These are phyloP conservation scores for Zymoseptoria passerinii DNA, from an alignment of 2,329 filamentous ascomycete genomes.

Conservation along the genomic window DNA sequence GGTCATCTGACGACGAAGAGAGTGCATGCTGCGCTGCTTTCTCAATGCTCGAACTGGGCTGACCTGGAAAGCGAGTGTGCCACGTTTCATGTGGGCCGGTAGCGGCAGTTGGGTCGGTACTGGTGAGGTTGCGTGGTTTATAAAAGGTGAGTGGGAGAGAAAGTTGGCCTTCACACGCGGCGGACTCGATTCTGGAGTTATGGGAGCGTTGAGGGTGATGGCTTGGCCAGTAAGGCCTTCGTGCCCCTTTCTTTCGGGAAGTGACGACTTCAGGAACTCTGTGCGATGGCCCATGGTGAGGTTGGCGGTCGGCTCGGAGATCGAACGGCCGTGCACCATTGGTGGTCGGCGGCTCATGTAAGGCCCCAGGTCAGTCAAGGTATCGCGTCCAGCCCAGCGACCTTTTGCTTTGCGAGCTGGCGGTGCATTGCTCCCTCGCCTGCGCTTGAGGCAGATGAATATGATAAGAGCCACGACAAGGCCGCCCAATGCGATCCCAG, in stretches of 20 bases:
- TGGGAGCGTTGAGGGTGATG: conserved; percentile 1
- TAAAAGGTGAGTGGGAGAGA: conserved; percentile 25
- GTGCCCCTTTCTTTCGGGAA: conserved; percentile 16
- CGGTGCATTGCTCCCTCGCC: background rate
- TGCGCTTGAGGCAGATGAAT: conserved; percentile 19
- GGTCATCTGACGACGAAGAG: conserved; percentile 24
- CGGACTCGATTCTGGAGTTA: conserved; percentile 10
- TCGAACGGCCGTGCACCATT: conserved; percentile 25
- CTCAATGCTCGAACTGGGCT: conserved; percentile 25
- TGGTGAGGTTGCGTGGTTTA: conserved; percentile 20
- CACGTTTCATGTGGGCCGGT: conserved; percentile 27
- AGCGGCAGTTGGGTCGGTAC: conserved; percentile 20
- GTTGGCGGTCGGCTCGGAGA: conserved; percentile 27
- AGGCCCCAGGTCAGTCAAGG: conserved; percentile 22
- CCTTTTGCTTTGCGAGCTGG: conserved; percentile 19
- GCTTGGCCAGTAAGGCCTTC: conserved; percentile 1
- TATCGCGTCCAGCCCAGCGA: conserved; percentile 17
- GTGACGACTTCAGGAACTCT: conserved; percentile 26
- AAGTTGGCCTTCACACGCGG: conserved; percentile 10
- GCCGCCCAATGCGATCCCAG: conserved; percentile 27
- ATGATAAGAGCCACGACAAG: conserved; percentile 20
- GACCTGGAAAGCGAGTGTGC: conserved; percentile 26
- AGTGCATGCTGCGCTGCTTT: conserved; percentile 26
- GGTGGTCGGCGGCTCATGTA: conserved; percentile 16
- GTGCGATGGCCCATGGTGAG: conserved; percentile 23